A percentile compares a stretch with the other conserved stretches of the same genome.
Evolutionary conservation across 768 basidiomycete genomes (phyloP).

Genomic region (Ephemerocybe angulata): DNA sequence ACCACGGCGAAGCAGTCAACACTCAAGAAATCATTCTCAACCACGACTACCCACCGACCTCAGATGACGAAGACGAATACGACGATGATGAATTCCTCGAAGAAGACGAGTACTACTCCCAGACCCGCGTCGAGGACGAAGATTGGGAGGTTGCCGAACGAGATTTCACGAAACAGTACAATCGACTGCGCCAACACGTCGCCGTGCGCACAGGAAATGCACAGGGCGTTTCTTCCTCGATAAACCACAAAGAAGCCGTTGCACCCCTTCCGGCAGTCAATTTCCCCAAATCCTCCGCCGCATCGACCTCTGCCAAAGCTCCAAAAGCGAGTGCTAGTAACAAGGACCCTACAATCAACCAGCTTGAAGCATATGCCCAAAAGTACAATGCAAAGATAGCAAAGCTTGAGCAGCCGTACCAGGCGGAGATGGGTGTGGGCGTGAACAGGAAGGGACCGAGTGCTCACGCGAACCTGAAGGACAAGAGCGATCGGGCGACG

Average conservation of each 20-base stretch:
- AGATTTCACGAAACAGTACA: conserved; percentile 98
- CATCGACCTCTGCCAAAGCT: conserved; percentile 19
- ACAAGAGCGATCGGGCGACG: conserved; percentile 95
- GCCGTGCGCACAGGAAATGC: conserved; percentile 75
- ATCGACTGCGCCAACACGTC: conserved; percentile 88
- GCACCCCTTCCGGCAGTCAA: conserved; percentile 71
- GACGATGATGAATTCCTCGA: conserved; percentile 23
- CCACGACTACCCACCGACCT: conserved; percentile 21
- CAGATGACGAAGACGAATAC: conserved; percentile 36
- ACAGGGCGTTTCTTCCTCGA: conserved; percentile 52
- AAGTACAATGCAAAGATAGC: conserved; percentile 75
- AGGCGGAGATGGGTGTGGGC: conserved; percentile 50
- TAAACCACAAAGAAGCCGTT: conserved; percentile 45
- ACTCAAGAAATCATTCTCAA: too few species aligned
- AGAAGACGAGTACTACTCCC: conserved; percentile 49
- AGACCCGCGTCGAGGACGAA: conserved; percentile 74
- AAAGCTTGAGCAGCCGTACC: conserved; percentile 72
- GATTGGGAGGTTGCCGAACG: conserved; percentile 86
- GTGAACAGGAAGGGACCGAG: conserved; percentile 92
- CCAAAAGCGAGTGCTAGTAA: conserved; percentile 21
- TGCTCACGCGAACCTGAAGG: conserved; percentile 84
- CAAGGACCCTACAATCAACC: conserved; percentile 64
- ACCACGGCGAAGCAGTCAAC: conserved; percentile 34
- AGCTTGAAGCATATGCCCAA: conserved; percentile 61
- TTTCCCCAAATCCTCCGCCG: conserved; percentile 43